Evolutionary conservation across 148 eudicot genomes (phyloP).

Genomic region (Hydrangea macrophylla): DNA sequence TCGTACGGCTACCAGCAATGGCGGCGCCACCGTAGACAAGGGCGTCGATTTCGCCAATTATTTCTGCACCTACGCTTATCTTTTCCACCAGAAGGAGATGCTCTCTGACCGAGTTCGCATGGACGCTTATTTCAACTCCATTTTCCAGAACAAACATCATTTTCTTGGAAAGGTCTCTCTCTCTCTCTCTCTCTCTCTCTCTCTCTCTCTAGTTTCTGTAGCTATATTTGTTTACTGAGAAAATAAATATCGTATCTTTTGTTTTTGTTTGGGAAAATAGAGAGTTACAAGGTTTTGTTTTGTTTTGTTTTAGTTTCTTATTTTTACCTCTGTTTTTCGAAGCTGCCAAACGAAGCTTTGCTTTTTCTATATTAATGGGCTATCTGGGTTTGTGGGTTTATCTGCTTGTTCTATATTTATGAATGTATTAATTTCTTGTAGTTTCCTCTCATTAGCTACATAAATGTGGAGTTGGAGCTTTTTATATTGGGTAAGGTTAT

Average conservation of each 20-base stretch:
- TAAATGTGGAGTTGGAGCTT: neutral
- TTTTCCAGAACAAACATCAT: slow-evolving; percentile 74
- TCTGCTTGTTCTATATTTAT: too few species aligned
- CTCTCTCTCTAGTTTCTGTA: neutral
- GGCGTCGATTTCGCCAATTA: slow-evolving; percentile 93
- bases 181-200: too few species aligned
- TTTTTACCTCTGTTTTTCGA: neutral
- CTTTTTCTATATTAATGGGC: too few species aligned
- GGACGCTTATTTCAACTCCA: slow-evolving; percentile 84
- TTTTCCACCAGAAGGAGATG: slow-evolving; percentile 97
- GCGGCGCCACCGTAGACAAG: slow-evolving; percentile 56
- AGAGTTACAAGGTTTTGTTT: too few species aligned
- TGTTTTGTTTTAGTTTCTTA: too few species aligned
- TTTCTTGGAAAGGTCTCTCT: slow-evolving; percentile 64
- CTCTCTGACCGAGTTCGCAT: slow-evolving; percentile 90
- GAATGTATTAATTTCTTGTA: neutral
- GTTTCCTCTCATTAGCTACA: neutral
- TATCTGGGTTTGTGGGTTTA: too few species aligned
- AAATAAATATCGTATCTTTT: slow-evolving; percentile 1
- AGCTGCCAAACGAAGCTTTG: neutral
- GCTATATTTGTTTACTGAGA: neutral
- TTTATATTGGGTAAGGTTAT: too few species aligned
- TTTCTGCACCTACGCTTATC: slow-evolving; percentile 88
- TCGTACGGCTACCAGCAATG: slow-evolving; percentile 21
- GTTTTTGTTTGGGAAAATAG: neutral